These are phyloP conservation scores for Globisporangium polare DNA, from an alignment of 352 stramenopile species.

Conservation along the genomic window DNA sequence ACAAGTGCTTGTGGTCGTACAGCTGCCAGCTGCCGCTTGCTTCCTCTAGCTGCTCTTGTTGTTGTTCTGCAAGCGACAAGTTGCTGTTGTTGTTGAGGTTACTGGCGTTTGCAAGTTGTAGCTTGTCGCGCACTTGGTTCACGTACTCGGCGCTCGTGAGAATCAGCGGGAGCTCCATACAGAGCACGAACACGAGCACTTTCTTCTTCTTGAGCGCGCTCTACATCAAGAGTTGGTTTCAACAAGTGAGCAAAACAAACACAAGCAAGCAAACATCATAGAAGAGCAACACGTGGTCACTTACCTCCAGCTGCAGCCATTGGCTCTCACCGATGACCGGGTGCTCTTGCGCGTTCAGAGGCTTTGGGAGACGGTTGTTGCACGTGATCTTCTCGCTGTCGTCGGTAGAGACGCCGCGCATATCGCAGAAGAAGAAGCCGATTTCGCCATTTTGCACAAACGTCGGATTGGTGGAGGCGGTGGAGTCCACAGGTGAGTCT, in stretches of 20 bases:
- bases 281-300: neutral
- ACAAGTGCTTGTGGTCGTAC: slow-evolving; percentile 51
- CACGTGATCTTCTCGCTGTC: slow-evolving; percentile 62
- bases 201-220: slow-evolving; percentile 63
- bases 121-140: slow-evolving; percentile 40
- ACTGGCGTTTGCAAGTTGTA: neutral
- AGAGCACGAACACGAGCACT: slow-evolving; percentile 53
- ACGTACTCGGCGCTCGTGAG: slow-evolving; percentile 45
- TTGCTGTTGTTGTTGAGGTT: neutral
- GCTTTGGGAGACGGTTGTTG: slow-evolving; percentile 47
- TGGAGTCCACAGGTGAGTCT: neutral
- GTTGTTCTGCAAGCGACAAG: neutral
- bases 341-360: slow-evolving; percentile 45
- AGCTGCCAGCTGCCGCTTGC: slow-evolving; percentile 25
- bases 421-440: slow-evolving; percentile 67
- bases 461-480: neutral
- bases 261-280: slow-evolving; percentile 4
- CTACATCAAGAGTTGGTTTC: slow-evolving; percentile 13
- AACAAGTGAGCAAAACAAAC: slow-evolving; percentile 2
- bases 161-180: slow-evolving; percentile 64
- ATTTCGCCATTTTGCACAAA: slow-evolving; percentile 44
- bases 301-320: slow-evolving; percentile 65
- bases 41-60: slow-evolving; percentile 6
- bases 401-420: slow-evolving; percentile 24
- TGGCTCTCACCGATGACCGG: slow-evolving; percentile 61